Percentiles rank a stretch among this genome's conserved stretches.
phyloP scores from a whole-genome alignment of 2,329 filamentous ascomycete genomes.

The Diaporthe aspalathi region DNA sequence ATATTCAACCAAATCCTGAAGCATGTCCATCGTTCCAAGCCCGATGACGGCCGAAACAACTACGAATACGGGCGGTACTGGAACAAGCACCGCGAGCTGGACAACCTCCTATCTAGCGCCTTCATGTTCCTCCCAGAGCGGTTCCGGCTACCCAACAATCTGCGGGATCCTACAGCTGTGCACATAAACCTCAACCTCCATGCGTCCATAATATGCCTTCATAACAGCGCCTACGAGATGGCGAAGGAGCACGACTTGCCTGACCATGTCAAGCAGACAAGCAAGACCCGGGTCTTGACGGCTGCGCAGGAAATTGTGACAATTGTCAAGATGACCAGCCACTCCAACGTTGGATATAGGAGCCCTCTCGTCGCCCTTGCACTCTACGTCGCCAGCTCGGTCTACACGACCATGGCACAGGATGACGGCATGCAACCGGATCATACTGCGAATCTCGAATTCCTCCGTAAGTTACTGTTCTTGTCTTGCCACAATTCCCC shows the following conservation, averaged over 20 bases:
- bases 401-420: slow-evolving; percentile 84
- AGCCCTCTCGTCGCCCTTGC: slow-evolving; percentile 85
- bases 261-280: slow-evolving; percentile 73
- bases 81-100: slow-evolving; percentile 84
- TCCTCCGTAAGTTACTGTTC: too few species aligned
- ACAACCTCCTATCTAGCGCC: slow-evolving; percentile 81
- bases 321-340: slow-evolving; percentile 82
- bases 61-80: slow-evolving; percentile 82
- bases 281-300: slow-evolving; percentile 78
- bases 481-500: too few species aligned
- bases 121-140: slow-evolving; percentile 82
- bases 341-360: slow-evolving; percentile 74
- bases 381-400: slow-evolving; percentile 85
- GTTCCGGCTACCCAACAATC: slow-evolving; percentile 76
- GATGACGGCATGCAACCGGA: slow-evolving; percentile 66
- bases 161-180: slow-evolving; percentile 77
- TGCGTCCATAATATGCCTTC: slow-evolving; percentile 86
- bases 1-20: slow-evolving; percentile 85
- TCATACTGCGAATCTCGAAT: slow-evolving; percentile 70
- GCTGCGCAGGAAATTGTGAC: slow-evolving; percentile 87
- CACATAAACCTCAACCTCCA: slow-evolving; percentile 92
- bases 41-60: slow-evolving; percentile 79
- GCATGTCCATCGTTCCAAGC: slow-evolving; percentile 79
- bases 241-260: slow-evolving; percentile 78
- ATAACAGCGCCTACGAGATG: slow-evolving; percentile 88